Evolutionary conservation across 345 rosid species (phyloP).

Genomic region (Eucalyptus coolabah): DNA sequence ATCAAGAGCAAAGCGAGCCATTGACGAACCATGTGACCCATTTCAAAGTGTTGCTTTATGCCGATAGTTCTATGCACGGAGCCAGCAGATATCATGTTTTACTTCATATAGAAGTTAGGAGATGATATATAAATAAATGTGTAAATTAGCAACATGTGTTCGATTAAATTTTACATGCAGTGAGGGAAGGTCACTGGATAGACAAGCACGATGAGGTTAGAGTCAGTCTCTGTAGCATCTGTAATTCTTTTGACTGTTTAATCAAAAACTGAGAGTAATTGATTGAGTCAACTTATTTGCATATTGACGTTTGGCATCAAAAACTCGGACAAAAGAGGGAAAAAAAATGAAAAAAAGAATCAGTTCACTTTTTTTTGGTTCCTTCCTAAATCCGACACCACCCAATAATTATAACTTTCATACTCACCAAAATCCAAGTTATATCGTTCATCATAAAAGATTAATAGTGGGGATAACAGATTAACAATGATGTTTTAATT

Average conservation of each 20-base stretch:
- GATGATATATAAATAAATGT: too few relatives aligned
- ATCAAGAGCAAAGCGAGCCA: neutral
- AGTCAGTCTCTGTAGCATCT: neutral
- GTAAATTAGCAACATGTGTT: neutral
- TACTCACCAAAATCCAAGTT: neutral
- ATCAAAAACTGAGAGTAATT: neutral
- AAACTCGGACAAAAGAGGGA: neutral
- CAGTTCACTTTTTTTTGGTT: too few relatives aligned
- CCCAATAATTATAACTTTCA: neutral
- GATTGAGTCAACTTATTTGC: neutral
- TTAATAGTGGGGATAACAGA: neutral
- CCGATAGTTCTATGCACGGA: neutral
- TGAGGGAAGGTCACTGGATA: neutral
- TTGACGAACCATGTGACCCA: neutral
- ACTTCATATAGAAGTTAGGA: neutral
- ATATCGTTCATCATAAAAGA: neutral
- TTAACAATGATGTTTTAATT: neutral
- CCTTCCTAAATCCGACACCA: neutral
- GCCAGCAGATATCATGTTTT: neutral
- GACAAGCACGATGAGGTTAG: neutral
- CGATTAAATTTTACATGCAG: neutral
- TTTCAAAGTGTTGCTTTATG: neutral
- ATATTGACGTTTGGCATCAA: neutral
- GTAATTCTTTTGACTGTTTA: neutral
- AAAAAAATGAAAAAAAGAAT: neutral